Percentiles rank a stretch among this genome's conserved stretches.
Conservation (phyloP, 768 basidiomycete species). For the Hebeloma cylindrosporum region DNA sequence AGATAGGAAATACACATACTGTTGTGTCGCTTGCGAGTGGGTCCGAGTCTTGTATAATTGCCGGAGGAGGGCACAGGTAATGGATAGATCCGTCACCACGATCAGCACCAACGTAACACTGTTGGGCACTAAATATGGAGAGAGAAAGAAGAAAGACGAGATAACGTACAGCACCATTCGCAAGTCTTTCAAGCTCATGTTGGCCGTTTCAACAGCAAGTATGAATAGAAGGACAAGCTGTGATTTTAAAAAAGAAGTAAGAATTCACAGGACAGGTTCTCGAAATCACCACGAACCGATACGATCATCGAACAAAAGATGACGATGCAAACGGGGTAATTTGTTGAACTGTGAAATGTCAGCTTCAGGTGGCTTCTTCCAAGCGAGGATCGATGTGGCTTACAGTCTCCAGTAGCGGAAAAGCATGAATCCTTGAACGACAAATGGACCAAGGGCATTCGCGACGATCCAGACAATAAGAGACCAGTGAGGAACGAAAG, state of each 20-base stretch:
- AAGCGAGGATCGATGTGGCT: background rate
- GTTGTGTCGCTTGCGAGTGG: background rate
- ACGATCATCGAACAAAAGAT: constrained; percentile 1
- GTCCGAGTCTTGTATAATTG: background rate
- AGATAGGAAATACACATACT: background rate
- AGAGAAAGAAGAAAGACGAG: background rate
- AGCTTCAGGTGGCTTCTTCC: too few relatives aligned
- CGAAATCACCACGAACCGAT: background rate
- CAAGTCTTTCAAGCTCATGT: too few relatives aligned
- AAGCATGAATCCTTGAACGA: constrained; percentile 13
- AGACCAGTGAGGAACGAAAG: constrained; percentile 8
- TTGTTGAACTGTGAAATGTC: constrained; percentile 10
- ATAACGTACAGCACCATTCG: background rate
- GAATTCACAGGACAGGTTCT: background rate
- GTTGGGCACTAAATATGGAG: background rate
- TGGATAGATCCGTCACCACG: constrained; percentile 7
- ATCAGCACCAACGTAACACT: constrained; percentile 8
- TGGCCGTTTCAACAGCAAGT: too few relatives aligned
- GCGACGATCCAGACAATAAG: constrained; percentile 7
- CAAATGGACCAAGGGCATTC: constrained; percentile 4
- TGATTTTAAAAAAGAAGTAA: too few relatives aligned
- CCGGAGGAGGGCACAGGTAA: constrained; percentile 9
- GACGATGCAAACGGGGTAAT: background rate
- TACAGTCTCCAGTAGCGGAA: constrained; percentile 14
- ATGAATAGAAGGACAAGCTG: too few relatives aligned